Evolutionary conservation across 2,329 filamentous ascomycete genomes (phyloP).

Genomic region (Alternaria hordeiaustralica): DNA sequence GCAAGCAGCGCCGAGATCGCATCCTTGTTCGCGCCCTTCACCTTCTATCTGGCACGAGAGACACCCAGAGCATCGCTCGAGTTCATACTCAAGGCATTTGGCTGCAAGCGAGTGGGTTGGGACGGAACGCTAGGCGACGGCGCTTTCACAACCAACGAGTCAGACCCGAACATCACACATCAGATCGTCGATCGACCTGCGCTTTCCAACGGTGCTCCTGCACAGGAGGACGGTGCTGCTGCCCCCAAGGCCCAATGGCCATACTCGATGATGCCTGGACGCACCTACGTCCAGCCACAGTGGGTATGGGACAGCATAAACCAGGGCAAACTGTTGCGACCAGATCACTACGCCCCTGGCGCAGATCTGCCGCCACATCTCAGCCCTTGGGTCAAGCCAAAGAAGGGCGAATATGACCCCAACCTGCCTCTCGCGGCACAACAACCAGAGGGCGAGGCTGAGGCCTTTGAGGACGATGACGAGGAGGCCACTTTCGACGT

Average conservation of each 20-base stretch:
- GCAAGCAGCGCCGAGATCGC: constrained; percentile 69
- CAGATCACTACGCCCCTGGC: constrained; percentile 88
- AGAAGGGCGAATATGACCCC: constrained; percentile 89
- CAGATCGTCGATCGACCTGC: constrained; percentile 93
- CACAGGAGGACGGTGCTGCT: constrained; percentile 52
- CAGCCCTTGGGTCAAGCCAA: constrained; percentile 91
- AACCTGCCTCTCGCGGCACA: constrained; percentile 85
- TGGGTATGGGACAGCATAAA: constrained; percentile 99
- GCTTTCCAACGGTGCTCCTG: constrained; percentile 56
- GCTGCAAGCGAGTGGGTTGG: constrained; percentile 96
- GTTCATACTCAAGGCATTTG: constrained; percentile 91
- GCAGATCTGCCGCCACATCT: constrained; percentile 90
- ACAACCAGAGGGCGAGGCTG: constrained; percentile 83
- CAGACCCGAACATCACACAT: constrained; percentile 88
- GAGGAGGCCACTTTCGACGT: constrained; percentile 50
- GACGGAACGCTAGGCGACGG: constrained; percentile 89
- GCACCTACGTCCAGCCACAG: constrained; percentile 93
- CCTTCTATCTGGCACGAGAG: constrained; percentile 92
- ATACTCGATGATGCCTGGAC: constrained; percentile 83
- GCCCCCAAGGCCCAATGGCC: constrained; percentile 54
- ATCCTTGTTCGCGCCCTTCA: constrained; percentile 85
- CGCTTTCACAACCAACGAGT: constrained; percentile 88
- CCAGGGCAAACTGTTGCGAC: constrained; percentile 83
- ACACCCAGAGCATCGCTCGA: constrained; percentile 89
- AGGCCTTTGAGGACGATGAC: constrained; percentile 67